These are phyloP conservation scores for Solanum hybrid DNA, from an alignment of 305 asterid genomes.

Conservation along the genomic window DNA sequence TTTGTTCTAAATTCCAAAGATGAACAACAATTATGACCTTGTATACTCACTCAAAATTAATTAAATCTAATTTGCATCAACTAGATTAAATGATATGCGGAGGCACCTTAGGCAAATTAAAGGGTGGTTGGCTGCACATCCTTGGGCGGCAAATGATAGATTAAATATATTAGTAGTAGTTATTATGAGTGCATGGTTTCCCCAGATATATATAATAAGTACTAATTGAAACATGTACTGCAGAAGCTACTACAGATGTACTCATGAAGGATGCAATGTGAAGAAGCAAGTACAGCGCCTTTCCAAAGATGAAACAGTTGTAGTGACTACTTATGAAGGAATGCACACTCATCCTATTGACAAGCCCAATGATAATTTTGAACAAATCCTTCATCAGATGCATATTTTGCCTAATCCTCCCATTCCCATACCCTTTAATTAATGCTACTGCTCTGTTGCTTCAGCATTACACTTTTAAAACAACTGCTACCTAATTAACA, in stretches of 20 bases:
- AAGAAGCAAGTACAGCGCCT: slow-evolving; percentile 77
- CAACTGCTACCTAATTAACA: not conserved
- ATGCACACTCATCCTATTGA: slow-evolving; percentile 66
- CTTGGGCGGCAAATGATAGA: too few species aligned
- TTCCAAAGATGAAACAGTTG: slow-evolving; percentile 58
- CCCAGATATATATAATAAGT: not conserved
- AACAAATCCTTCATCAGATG: slow-evolving; percentile 68
- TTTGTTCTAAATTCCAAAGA: too few species aligned
- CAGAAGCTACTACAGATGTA: slow-evolving; percentile 80
- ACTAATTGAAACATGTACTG: not conserved
- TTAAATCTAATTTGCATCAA: not conserved
- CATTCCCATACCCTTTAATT: not conserved
- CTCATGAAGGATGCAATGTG: slow-evolving; percentile 68
- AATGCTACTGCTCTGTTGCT: not conserved
- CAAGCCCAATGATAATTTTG: slow-evolving; percentile 67
- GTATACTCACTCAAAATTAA: not conserved
- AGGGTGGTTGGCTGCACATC: too few species aligned
- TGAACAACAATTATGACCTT: not conserved
- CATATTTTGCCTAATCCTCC: slow-evolving; percentile 21
- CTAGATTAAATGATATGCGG: too few species aligned
- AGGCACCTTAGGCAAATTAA: too few species aligned
- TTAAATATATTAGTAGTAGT: too few species aligned
- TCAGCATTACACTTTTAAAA: not conserved
- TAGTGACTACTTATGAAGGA: slow-evolving; percentile 87
- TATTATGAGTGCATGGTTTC: not conserved